Evolutionary conservation across 495 filamentous ascomycete species (phyloP).

Genomic region (Oleoguttula mirabilis): DNA sequence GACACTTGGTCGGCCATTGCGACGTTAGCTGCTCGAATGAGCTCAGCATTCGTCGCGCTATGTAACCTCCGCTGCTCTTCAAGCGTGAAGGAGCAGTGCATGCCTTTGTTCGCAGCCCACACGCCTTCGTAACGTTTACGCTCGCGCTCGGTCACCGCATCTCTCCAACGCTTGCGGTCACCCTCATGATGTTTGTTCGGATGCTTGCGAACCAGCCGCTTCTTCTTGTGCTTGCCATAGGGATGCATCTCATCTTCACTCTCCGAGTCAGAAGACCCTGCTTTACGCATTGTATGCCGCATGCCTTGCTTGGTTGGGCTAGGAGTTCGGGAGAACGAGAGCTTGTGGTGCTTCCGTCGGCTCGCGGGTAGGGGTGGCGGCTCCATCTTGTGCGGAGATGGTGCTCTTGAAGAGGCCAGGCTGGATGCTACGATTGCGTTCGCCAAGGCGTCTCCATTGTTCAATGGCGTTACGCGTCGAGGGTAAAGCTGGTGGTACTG

Average conservation of each 20-base stretch:
- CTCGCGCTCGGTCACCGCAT: constrained; percentile 62
- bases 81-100: constrained; percentile 28
- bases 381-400: constrained; percentile 38
- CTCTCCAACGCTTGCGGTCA: constrained; percentile 70
- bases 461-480: constrained; percentile 24
- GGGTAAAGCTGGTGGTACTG: constrained; percentile 21
- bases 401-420: constrained; percentile 59
- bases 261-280: constrained; percentile 31
- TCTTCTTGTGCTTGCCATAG: constrained; percentile 35
- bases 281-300: constrained; percentile 58
- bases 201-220: constrained; percentile 46
- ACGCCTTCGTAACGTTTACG: constrained; percentile 90
- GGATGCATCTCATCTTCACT: constrained; percentile 44
- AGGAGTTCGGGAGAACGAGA: constrained; percentile 37
- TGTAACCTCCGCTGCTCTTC: constrained; percentile 2
- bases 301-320: constrained; percentile 45
- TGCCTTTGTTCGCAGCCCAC: constrained; percentile 83
- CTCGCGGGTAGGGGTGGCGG: constrained; percentile 27
- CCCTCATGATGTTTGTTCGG: constrained; percentile 84
- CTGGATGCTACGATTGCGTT: constrained; percentile 81
- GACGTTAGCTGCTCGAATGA: background rate
- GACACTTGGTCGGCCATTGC: constrained; percentile 43
- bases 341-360: constrained; percentile 33
- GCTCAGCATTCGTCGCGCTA: background rate
- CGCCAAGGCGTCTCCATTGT: constrained; percentile 43